Evolutionary conservation across 208 protist species (phyloP).

Genomic region (Jaenimonas drosophilae): DNA sequence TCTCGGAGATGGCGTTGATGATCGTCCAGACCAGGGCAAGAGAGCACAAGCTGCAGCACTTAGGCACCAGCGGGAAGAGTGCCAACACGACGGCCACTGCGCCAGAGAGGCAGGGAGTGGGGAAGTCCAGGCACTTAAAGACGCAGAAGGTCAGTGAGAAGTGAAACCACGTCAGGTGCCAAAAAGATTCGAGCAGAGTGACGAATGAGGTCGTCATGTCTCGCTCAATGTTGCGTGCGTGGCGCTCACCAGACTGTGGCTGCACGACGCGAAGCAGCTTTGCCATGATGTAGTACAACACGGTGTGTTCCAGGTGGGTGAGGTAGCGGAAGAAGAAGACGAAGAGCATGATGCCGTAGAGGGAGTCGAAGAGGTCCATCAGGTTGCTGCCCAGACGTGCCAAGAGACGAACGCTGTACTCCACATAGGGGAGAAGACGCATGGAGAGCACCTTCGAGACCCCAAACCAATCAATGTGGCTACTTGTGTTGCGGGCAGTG

Average conservation of each 20-base stretch:
- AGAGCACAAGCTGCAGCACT: constrained; percentile 42
- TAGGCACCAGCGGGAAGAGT: constrained; percentile 54
- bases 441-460: constrained; percentile 21
- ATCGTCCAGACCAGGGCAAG: constrained; percentile 12
- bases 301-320: constrained; percentile 48
- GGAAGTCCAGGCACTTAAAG: constrained; percentile 30
- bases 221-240: constrained; percentile 48
- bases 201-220: constrained; percentile 56
- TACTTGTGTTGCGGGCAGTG: too few relatives aligned
- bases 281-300: constrained; percentile 58
- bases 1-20: neutral
- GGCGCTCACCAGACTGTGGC: constrained; percentile 26
- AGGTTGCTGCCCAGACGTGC: constrained; percentile 20
- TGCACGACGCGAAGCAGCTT: constrained; percentile 46
- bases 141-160: constrained; percentile 53
- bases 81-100: constrained; percentile 32
- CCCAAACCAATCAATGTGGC: constrained; percentile 32
- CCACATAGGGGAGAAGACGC: constrained; percentile 22
- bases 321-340: constrained; percentile 47
- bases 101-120: constrained; percentile 37
- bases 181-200: constrained; percentile 58
- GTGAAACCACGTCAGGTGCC: constrained; percentile 68
- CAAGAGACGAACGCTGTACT: constrained; percentile 8
- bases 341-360: constrained; percentile 58
- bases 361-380: constrained; percentile 38